Conservation (phyloP, 1,139 yeast species). For the Candida tetrigidarum region DNA sequence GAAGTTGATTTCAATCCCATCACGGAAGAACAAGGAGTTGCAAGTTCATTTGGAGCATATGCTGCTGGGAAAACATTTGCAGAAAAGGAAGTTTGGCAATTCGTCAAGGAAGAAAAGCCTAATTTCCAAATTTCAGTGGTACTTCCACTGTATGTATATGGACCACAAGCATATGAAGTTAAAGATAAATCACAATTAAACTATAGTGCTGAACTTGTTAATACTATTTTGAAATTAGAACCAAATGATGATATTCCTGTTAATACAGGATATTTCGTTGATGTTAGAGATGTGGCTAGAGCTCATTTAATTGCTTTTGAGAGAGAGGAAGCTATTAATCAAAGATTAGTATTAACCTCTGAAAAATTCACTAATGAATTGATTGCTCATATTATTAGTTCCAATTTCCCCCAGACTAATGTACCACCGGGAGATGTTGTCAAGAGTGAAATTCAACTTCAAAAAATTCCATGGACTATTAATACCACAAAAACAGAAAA, state of each 20-base stretch:
- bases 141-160: conserved; percentile 41
- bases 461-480: no score
- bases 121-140: conserved; percentile 29
- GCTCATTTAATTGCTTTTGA: conserved; percentile 54
- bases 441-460: conserved; percentile 8
- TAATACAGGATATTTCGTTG: conserved; percentile 32
- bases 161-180: conserved; percentile 42
- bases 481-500: conserved; percentile 29
- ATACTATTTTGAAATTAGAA: conserved; percentile 23
- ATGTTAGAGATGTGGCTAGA: conserved; percentile 57
- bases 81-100: conserved; percentile 56
- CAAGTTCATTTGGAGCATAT: conserved; percentile 28
- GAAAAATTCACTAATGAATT: conserved; percentile 28
- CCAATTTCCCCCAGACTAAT: conserved; percentile 19
- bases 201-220: conserved; percentile 37
- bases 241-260: conserved; percentile 20
- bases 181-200: conserved; percentile 28
- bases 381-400: conserved; percentile 29
- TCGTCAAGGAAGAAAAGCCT: conserved; percentile 34
- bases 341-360: conserved; percentile 34
- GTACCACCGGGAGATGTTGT: conserved; percentile 16
- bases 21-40: conserved; percentile 31
- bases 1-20: conserved; percentile 46
- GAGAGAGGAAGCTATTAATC: conserved; percentile 22
- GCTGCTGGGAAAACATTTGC: conserved; percentile 35